Base-by-base conservation (phyloP, 192 early-diverging fungal genomes). In the Glomus cerebriforme region DNA sequence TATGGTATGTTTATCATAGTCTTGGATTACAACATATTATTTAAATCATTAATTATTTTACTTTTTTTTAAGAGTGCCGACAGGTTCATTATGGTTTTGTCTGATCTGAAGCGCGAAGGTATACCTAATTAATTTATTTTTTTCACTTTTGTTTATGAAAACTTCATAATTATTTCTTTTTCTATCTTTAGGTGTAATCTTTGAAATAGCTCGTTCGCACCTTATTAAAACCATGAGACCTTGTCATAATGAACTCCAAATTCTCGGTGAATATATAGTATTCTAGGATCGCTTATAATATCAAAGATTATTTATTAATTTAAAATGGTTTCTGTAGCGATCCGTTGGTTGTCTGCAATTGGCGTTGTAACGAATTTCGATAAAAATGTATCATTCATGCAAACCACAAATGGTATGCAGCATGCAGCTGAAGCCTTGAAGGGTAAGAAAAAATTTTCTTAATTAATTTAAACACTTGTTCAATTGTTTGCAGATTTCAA, bases 41-140 rank as follows among this genome's bases (percentile, higher is more conserved):
- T 73, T 15, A 35, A 27, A 17, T 6, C n/a, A 22, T 22, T 73
- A 13, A 73, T 43, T 19, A 4, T 22, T 19, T 29, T 45, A 27
- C 19, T 29, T 29, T 49, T 47, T 49, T 35, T 13, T 8, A 54
- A 77, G 75, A 27, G 27, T 17, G 43, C 37, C 19, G 75, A 77
- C 8, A 17, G 19, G 2, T 15, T 77, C 15, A 47, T 77, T 77
- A 26, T 13, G n/a, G 29, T 5, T 19, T 24, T 77, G 2, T 35
- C 37, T n/a, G 43, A 67, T 34, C 24, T 60, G 17, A 77, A 65
- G 26, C 17, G n/a, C 24, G 58, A 77, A 77, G 75, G 75, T 77
- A 75, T n/a, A n/a, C n/a, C n/a, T n/a, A n/a, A n/a, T n/a, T n/a
- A n/a, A n/a, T n/a, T n/a, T n/a, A n/a, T n/a, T 22, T 19, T 10